Conservation (phyloP, 2,329 filamentous ascomycete genomes). For the Xylariaceae sp. region DNA sequence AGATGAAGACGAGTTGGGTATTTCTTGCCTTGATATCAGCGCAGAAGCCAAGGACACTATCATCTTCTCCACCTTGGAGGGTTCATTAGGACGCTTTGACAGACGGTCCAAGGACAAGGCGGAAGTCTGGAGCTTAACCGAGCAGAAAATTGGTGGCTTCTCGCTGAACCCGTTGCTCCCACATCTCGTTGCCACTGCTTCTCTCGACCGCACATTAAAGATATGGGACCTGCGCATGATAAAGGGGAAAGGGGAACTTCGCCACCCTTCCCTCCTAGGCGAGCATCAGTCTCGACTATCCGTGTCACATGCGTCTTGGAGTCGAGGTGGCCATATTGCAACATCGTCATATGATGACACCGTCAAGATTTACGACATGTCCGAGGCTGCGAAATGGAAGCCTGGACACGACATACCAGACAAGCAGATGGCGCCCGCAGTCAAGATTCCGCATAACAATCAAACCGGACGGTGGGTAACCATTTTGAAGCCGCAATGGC, state of each 20-base stretch:
- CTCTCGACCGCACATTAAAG: constrained; percentile 85
- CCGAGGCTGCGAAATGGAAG: constrained; percentile 64
- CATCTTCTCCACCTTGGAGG: constrained; percentile 86
- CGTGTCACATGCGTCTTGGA: constrained; percentile 93
- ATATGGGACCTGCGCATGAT: constrained; percentile 87
- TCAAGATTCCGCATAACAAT: constrained; percentile 83
- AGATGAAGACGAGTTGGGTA: constrained; percentile 72
- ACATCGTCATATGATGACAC: constrained; percentile 96
- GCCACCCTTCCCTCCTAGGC: constrained; percentile 73
- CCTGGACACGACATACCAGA: constrained; percentile 62
- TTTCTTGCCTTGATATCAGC: constrained; percentile 85
- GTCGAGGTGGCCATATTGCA: constrained; percentile 80
- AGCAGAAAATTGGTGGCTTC: constrained; percentile 97
- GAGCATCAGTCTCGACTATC: constrained; percentile 84
- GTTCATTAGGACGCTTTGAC: constrained; percentile 82
- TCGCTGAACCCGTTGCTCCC: constrained; percentile 79
- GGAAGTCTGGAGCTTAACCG: constrained; percentile 76
- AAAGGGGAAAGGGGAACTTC: constrained; percentile 62
- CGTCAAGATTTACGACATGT: constrained; percentile 87
- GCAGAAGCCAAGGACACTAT: constrained; percentile 72
- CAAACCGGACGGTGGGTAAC: constrained; percentile 96
- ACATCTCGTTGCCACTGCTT: constrained; percentile 86
- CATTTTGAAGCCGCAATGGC: constrained; percentile 84
- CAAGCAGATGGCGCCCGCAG: constrained; percentile 70
- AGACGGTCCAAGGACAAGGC: constrained; percentile 65